Base-by-base conservation (phyloP, 2,329 filamentous ascomycete species). In the Neonectria magnoliae region DNA sequence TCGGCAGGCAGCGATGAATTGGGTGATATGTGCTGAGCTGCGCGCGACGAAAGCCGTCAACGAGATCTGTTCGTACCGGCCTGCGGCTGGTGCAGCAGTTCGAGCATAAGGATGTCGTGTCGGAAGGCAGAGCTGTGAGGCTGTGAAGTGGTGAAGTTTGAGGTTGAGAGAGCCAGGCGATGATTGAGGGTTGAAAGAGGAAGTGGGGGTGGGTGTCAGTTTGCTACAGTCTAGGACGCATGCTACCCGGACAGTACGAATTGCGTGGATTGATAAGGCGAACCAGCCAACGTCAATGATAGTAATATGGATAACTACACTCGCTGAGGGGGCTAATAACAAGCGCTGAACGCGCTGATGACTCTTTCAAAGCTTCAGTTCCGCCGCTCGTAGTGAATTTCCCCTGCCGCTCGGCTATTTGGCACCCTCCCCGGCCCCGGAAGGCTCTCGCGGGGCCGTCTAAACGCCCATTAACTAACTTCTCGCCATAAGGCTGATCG, bases 41-140 rank as follows among this genome's bases (percentile, higher is more conserved):
- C n/a, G 51, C 56, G 36, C 56, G 33, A 54, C 22, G 22, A 51
- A 63, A 54, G 38, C 60, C 60, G 57, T 58, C 48, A 63, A 58
- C 47, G 22, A 47, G 61, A 45, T 48, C 11, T 45, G 8, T 38
- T 16, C 36, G 36, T 38, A 55, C 36, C 51, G 29, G 36, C 61
- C 51, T 64, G 60, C 60, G 56, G 56, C 16, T 52, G 57, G n/a
- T 44, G 25, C 44, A 14, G 61, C 44, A 45, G 56, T 44, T 55
- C 18, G 27, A 45, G 56, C 44, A 60, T 64, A 16, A 38, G 50
- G 3, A 38, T 29, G 36, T 20, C 18, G 55, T 41, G 25, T 25
- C 29, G 29, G 13, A 9, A 16, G 10, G 22, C 13, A 22, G 41
- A 22, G 20, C 13, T 5, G 22, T 42, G 45, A 52, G 27, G 48